Evolutionary conservation across 225 moss, liverwort and hornwort genomes (phyloP).

Genomic region (Sphagnum contortum): DNA sequence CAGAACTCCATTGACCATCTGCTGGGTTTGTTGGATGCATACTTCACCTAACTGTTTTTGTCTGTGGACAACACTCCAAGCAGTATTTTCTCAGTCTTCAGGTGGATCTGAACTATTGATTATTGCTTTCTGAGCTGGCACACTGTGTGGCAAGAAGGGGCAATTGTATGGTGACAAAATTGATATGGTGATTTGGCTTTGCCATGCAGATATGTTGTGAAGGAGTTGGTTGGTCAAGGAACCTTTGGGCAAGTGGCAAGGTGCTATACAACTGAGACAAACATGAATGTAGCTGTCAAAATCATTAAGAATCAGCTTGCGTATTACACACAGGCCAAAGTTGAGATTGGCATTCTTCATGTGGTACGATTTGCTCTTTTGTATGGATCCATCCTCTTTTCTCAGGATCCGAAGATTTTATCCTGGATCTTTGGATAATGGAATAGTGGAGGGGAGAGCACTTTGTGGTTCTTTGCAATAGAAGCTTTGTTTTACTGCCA

Average conservation of each 20-base stretch:
- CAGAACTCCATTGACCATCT: too few relatives aligned
- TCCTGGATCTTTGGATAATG: too few relatives aligned
- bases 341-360: conserved; percentile 78
- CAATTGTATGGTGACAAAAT: neutral
- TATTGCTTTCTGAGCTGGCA: neutral
- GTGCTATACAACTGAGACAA: conserved; percentile 66
- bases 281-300: conserved; percentile 79
- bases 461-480: too few relatives aligned
- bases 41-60: too few relatives aligned
- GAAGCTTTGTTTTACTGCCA: neutral
- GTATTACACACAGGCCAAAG: conserved; percentile 72
- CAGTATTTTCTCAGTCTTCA: too few relatives aligned
- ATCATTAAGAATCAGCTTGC: conserved; percentile 90
- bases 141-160: neutral
- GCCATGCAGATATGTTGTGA: conserved; percentile 71
- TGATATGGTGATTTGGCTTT: neutral
- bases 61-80: too few relatives aligned
- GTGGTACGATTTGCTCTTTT: conserved; percentile 29
- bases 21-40: too few relatives aligned
- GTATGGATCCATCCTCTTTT: too few relatives aligned
- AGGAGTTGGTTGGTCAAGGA: conserved; percentile 81
- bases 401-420: too few relatives aligned
- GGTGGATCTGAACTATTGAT: too few relatives aligned
- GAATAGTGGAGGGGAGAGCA: too few relatives aligned
- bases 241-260: conserved; percentile 98